Base-by-base conservation (phyloP, 2,329 filamentous ascomycete species). In the Huntiella omanensis region DNA sequence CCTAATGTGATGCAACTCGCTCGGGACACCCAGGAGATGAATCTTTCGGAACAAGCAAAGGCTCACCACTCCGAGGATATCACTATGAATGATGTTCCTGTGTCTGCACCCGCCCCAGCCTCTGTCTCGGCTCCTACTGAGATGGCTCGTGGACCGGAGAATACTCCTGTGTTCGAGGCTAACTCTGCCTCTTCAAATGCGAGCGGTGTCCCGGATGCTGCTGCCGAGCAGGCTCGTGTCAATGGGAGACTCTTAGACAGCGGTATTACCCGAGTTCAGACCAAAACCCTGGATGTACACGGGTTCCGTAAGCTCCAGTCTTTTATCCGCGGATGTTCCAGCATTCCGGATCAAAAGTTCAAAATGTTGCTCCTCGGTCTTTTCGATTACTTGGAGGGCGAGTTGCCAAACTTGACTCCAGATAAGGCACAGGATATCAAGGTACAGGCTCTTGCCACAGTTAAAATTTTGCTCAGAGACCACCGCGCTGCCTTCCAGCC, bases 281-380 rank as follows among this genome's bases (percentile, higher is more conserved):
- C 73, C 28, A 75, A 75, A 54, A 75, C 75, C 1, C 70, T 88
- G n/a, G 83, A 87, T 56, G 80, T 83, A 3, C 81, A 86, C 56
- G 82, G 82, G 48, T 85, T 87, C 67, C 74, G 82, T 45, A 82
- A 83, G 55, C 66, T 87, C 42, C 82, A 87, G 58, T 77, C 77
- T 35, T 70, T 86, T 52, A 70, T 85, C 50, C 77, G 80, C 52
- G 77, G 81, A 49, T 73, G 69, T 56, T 71, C 70, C 54, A 69
- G 75, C 11, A 75, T 82, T 56, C 68, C 70, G 1, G 73, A 79
- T 50, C 74, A 79, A 41, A 80, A 74, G 52, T 85, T 84, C 50
- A 73, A 80, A 52, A 68, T 76, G 5, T 66, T 87, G 2, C 63
- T 86, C 33, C 54, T 71, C 2, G 79, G 77, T 0, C 67, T 85